A percentile compares a stretch with the other conserved stretches of the same genome.
phyloP scores from a whole-genome alignment of 2,329 filamentous ascomycete species.

The Penicillium thymicola region DNA sequence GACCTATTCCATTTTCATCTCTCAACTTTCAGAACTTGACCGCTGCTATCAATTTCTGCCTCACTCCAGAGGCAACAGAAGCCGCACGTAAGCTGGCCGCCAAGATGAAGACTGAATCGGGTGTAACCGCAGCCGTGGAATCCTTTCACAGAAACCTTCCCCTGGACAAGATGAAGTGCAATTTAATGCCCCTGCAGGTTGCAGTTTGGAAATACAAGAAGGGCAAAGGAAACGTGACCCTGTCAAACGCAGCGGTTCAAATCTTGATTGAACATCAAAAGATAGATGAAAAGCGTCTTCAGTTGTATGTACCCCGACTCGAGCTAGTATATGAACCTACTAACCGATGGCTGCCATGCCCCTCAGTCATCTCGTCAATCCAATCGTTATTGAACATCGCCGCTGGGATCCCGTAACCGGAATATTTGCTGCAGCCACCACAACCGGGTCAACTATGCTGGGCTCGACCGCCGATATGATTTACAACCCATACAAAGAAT shows the following conservation, averaged over 20 bases:
- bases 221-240: conserved; percentile 6
- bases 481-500: conserved; percentile 30
- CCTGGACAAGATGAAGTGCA: conserved; percentile 25
- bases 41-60: conserved; percentile 46
- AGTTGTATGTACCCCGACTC: conserved; percentile 13
- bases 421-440: conserved; percentile 24
- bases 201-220: conserved; percentile 25
- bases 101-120: conserved; percentile 44
- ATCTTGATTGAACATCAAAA: conserved; percentile 23
- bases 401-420: conserved; percentile 36
- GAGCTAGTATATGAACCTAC: background rate
- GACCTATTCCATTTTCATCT: conserved; percentile 47
- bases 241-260: conserved; percentile 27
- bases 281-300: conserved; percentile 21
- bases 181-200: conserved; percentile 23
- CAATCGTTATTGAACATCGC: conserved; percentile 34
- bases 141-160: conserved; percentile 44
- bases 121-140: conserved; percentile 41
- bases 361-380: conserved; percentile 26
- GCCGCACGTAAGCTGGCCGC: conserved; percentile 37
- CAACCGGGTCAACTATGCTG: conserved; percentile 27
- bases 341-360: background rate
- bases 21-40: conserved; percentile 47
- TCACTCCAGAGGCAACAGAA: conserved; percentile 37
- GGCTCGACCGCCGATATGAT: conserved; percentile 27